A percentile compares a stretch with the other conserved stretches of the same genome.
These are phyloP conservation scores for Fusarium siculi DNA, from an alignment of 2,329 filamentous ascomycete species.

Conservation along the genomic window DNA sequence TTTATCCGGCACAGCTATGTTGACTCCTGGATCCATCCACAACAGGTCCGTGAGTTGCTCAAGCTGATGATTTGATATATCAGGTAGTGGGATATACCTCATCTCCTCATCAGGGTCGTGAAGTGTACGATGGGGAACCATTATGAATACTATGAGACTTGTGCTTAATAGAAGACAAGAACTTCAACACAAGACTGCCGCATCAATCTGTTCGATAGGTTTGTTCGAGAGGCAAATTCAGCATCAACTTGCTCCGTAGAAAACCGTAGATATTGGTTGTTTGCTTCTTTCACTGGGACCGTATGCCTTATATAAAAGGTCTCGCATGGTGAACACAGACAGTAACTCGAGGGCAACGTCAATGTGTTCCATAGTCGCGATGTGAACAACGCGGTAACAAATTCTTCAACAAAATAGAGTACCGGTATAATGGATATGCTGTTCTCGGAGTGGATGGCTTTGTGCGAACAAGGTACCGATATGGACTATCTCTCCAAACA, in stretches of 20 bases:
- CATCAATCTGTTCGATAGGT: not conserved
- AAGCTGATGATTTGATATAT: conserved; percentile 43
- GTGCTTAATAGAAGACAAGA: not conserved
- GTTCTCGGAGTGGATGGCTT: not conserved
- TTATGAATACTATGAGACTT: conserved; percentile 4
- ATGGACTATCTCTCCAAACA: not conserved
- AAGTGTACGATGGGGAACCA: conserved; percentile 3
- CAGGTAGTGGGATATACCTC: conserved; percentile 3
- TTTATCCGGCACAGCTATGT: conserved; percentile 43
- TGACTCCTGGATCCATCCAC: conserved; percentile 46
- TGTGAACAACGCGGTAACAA: conserved; percentile 13
- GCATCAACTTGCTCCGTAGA: not conserved
- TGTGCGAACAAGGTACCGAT: conserved; percentile 10
- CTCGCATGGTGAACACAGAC: not conserved
- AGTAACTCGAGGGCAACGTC: not conserved
- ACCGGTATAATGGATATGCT: not conserved
- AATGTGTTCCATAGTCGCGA: not conserved
- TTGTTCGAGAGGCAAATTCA: conserved; percentile 4
- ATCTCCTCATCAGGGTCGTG: not conserved
- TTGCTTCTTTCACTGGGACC: not conserved
- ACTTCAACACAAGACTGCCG: not conserved
- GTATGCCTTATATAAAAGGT: conserved; percentile 18
- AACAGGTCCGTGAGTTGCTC: conserved; percentile 51
- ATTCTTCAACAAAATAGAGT: not conserved
- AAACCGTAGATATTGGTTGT: not conserved